A percentile compares a stretch with the other conserved stretches of the same genome.
These are phyloP conservation scores for Plasmodium coatneyi DNA, from an alignment of 169 alveolate genomes.

Conservation along the genomic window DNA sequence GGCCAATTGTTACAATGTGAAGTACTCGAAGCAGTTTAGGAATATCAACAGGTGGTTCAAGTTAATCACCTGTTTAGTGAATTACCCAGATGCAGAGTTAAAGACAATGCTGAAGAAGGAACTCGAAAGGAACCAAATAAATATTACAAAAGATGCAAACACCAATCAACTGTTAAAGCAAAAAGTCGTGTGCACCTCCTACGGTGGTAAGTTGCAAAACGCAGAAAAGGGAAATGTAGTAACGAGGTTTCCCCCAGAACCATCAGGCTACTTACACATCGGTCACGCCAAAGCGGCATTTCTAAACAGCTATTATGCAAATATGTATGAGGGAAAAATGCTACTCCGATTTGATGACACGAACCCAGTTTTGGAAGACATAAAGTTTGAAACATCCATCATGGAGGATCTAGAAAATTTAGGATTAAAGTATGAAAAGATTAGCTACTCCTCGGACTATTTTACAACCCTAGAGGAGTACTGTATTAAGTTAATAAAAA, in stretches of 20 bases:
- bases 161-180: background rate
- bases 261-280: constrained; percentile 98
- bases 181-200: constrained; percentile 28
- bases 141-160: background rate
- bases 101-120: background rate
- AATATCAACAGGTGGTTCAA: constrained; percentile 66
- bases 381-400: constrained; percentile 95
- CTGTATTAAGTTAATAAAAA: constrained; percentile 89
- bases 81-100: constrained; percentile 5
- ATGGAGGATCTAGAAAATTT: constrained; percentile 92
- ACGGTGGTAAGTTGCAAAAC: constrained; percentile 88
- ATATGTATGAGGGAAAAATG: constrained; percentile 96
- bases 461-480: constrained; percentile 91
- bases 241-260: constrained; percentile 99
- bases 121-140: background rate
- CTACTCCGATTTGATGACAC: constrained; percentile 98
- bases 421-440: constrained; percentile 90
- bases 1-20: background rate
- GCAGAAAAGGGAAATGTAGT: constrained; percentile 97
- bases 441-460: constrained; percentile 97
- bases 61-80: constrained; percentile 2
- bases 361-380: constrained; percentile 97
- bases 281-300: constrained; percentile 99
- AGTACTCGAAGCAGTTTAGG: constrained; percentile 10
- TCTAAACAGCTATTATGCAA: constrained; percentile 95